Base-by-base conservation (phyloP, 73 alveolate genomes). In the Urostyla sp. region DNA sequence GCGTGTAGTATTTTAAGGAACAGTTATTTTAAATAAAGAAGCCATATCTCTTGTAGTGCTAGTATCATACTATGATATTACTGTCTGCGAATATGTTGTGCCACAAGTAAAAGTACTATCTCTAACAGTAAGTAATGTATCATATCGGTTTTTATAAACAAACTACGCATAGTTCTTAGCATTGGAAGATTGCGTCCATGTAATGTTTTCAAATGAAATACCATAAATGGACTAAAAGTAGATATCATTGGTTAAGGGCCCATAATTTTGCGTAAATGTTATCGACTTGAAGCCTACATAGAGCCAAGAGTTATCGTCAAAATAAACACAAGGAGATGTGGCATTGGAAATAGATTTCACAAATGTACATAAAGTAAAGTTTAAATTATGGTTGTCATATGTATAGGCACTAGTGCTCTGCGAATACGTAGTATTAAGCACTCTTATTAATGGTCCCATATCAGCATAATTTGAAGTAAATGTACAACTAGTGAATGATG, bases 231-330 rank as follows among this genome's bases (percentile, higher is more conserved):
- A 37, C 1, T 48, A 11, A 34, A 69, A 69, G 31, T 28, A 69
- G 1, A 69, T 27, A n/a, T 69, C 83, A 69, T 69, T 69, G 1
- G 83, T 69, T 7, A 69, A 2, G 5, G 48, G 58, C 16, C 83
- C 83, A 1, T 24, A 10, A 31, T 48, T 69, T 4, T 26, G 21
- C 23, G 28, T 27, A 69, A 69, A 69, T 16, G 11, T 40, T 43
- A 44, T 43, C 3, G 44, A 8, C 15, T 23, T 18, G 44, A 63
- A 63, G 1, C 27, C 8, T 20, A 34, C 30, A 21, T 8, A 1
- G 15, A 43, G 15, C 2, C 15, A 35, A 1, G 7, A 2, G 49
- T 69, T 48, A 31, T 59, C 48, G 27, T 45, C 54, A 1, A 69
- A 67, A 32, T 46, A 69, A 2, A 69, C 72, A 3, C 27, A 24